Conservation (phyloP, 495 filamentous ascomycete genomes). For the Lichina pygmaea region DNA sequence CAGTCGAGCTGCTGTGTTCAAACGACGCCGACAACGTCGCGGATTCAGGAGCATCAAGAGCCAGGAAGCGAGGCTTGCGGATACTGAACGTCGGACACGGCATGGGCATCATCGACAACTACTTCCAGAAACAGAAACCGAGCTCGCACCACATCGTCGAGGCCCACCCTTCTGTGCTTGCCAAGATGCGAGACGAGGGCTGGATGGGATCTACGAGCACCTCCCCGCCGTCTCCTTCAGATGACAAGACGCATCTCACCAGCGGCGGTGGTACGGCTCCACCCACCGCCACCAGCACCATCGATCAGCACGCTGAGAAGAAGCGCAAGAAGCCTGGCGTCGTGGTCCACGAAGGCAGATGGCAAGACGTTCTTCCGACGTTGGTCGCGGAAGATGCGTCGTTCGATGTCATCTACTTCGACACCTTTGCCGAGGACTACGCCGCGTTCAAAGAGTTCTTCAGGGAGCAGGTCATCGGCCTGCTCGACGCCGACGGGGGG, state of each 20-base stretch:
- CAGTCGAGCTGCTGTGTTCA: constrained; percentile 35
- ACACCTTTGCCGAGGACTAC: constrained; percentile 92
- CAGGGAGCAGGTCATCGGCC: constrained; percentile 51
- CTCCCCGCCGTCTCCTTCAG: not conserved
- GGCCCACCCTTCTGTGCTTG: constrained; percentile 62
- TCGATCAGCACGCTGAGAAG: not conserved
- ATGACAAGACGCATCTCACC: not conserved
- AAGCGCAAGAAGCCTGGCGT: constrained; percentile 30
- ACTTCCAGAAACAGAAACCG: constrained; percentile 46
- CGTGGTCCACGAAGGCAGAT: constrained; percentile 41
- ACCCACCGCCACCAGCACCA: too few species aligned
- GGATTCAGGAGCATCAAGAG: too few species aligned
- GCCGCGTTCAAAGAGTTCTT: constrained; percentile 66
- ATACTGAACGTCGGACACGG: constrained; percentile 86
- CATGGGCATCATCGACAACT: constrained; percentile 83
- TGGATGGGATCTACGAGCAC: constrained; percentile 14
- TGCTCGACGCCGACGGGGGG: constrained; percentile 32
- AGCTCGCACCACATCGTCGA: constrained; percentile 66
- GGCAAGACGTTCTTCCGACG: constrained; percentile 57
- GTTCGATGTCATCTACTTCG: constrained; percentile 91
- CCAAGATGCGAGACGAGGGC: constrained; percentile 32
- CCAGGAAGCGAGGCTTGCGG: constrained; percentile 19
- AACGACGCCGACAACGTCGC: not conserved
- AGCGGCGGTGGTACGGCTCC: too few species aligned
- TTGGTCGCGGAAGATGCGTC: constrained; percentile 36